Conservation (phyloP, 352 stramenopile species). For the Phytopythium boreale region DNA sequence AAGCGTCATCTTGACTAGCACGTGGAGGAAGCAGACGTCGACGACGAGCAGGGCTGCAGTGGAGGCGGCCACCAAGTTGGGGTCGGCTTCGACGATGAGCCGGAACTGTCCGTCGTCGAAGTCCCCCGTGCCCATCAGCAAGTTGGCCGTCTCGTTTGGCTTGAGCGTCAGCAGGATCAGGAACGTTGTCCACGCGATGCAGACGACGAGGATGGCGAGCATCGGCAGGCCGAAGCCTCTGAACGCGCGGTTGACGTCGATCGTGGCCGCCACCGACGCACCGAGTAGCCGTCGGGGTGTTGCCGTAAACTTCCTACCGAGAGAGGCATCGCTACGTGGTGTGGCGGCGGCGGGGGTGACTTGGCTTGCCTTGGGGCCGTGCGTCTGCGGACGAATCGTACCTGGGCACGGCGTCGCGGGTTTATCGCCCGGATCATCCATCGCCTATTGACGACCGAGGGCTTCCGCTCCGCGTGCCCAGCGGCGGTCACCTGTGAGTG, state of each 20-base stretch:
- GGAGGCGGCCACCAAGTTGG: background rate
- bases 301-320: background rate
- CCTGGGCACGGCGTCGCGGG: background rate
- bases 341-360: background rate
- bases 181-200: conserved; percentile 18
- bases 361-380: background rate
- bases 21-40: conserved; percentile 8
- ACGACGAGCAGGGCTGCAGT: conserved; percentile 14
- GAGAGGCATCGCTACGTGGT: background rate
- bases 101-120: conserved; percentile 36
- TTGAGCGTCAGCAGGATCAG: conserved; percentile 22
- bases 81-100: conserved; percentile 13
- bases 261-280: background rate
- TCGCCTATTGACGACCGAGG: background rate
- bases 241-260: conserved; percentile 23
- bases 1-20: conserved; percentile 19
- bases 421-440: background rate
- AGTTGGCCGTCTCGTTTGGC: conserved; percentile 25
- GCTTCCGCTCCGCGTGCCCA: no score
- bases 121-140: conserved; percentile 26
- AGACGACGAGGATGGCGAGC: conserved; percentile 8
- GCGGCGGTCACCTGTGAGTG: no score
- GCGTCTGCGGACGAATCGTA: background rate
- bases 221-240: conserved; percentile 21
- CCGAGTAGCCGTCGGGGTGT: background rate